phyloP scores from a whole-genome alignment of 1,284 basidiomycete species.

The Microbotryomycetes sp. region DNA sequence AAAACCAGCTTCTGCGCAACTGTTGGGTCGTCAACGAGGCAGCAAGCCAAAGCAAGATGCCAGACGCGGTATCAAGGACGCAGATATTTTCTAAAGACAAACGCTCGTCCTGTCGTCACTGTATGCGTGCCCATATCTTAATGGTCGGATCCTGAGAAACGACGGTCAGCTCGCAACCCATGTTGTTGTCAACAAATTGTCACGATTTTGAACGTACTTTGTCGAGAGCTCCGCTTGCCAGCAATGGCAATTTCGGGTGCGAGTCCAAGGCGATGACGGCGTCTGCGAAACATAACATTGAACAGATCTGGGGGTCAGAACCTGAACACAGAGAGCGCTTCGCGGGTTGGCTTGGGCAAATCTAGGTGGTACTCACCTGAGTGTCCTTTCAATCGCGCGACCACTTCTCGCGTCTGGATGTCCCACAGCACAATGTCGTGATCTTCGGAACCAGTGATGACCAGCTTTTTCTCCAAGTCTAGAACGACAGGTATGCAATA shows the following conservation, averaged over 20 bases:
- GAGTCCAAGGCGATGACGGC: background rate
- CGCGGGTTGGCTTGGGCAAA: too few relatives aligned
- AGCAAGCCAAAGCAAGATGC: slow-evolving; percentile 38
- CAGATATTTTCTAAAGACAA: background rate
- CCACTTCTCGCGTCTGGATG: slow-evolving; percentile 69
- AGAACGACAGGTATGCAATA: slow-evolving; percentile 31
- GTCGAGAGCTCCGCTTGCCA: background rate
- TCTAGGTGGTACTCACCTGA: slow-evolving; percentile 64
- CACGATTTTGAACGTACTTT: background rate
- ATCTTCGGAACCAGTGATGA: slow-evolving; percentile 87
- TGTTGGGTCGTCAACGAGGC: slow-evolving; percentile 36
- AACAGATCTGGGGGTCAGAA: too few relatives aligned
- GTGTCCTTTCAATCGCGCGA: slow-evolving; percentile 70
- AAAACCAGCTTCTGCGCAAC: slow-evolving; percentile 30
- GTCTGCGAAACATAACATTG: background rate
- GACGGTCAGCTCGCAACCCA: background rate
- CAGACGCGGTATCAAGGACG: slow-evolving; percentile 22
- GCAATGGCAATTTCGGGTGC: background rate
- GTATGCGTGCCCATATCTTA: background rate
- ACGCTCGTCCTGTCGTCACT: background rate
- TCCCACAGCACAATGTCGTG: slow-evolving; percentile 84
- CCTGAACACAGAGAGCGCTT: too few relatives aligned
- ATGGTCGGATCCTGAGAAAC: background rate
- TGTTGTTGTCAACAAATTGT: background rate
- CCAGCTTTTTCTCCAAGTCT: slow-evolving; percentile 44